These are phyloP conservation scores for Paraleonurus japonicus DNA, from an alignment of 257 asterid genomes.

Conservation along the genomic window DNA sequence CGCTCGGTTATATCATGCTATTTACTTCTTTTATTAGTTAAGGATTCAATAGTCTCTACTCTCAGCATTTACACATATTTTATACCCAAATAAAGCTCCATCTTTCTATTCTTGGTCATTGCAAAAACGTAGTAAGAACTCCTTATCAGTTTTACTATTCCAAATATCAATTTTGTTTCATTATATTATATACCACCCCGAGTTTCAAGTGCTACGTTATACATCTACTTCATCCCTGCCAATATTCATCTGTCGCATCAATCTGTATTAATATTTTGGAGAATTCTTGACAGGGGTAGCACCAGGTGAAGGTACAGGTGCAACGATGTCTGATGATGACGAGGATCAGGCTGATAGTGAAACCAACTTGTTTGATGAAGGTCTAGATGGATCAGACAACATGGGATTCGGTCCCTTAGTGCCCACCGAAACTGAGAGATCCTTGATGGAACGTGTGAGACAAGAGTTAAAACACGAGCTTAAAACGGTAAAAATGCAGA, in stretches of 20 bases:
- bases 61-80: not conserved
- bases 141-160: not conserved
- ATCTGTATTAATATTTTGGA: conserved; percentile 5
- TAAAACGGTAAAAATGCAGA: conserved; percentile 62
- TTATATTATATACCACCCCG: too few species aligned
- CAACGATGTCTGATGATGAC: conserved; percentile 98
- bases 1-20: not conserved
- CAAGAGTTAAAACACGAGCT: conserved; percentile 93
- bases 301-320: conserved; percentile 96
- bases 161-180: too few species aligned
- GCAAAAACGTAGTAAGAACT: not conserved
- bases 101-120: not conserved
- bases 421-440: conserved; percentile 89
- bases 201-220: too few species aligned
- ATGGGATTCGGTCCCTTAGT: conserved; percentile 97
- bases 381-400: conserved; percentile 72
- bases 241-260: not conserved
- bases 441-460: conserved; percentile 98
- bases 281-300: conserved; percentile 66
- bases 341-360: conserved; percentile 92
- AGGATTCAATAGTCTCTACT: not conserved
- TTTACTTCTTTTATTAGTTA: conserved; percentile 2
- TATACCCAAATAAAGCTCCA: not conserved
- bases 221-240: not conserved
- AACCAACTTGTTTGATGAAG: conserved; percentile 80